Evolutionary conservation across 1,284 basidiomycete species (phyloP), one percentile per base, ranked within the genome.

Genomic region (Ceraceosorus guamensis): DNA sequence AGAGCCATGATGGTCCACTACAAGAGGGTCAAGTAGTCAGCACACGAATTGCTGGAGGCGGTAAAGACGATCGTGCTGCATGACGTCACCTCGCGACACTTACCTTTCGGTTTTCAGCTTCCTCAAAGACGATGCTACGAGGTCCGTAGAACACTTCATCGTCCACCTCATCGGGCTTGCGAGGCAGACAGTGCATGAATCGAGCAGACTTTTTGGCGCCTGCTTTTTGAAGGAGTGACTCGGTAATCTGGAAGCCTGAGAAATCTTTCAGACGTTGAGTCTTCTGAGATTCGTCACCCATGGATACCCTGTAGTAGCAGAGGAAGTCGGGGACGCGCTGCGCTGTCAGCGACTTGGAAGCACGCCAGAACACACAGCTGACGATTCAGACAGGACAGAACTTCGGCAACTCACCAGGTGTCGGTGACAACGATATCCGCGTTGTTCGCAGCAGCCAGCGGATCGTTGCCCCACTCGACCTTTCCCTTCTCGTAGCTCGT

Each of bases 231-330:
- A 74, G 73, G 48, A 79, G 62, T 7, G 71, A 72, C 57, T 97
- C 91, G 0, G 93, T 97, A 48, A 98, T 85, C 75, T 97, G 95
- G 79, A 91, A 98, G 2, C 93, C 93, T 7, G 82, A 67, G 78
- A 98, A 98, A 60, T 91, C 91, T 54, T 84, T 80, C 49, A 96
- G 78, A 35, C 93, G 85, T 69, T 90, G 85, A n/a, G 81, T 87
- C 69, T 92, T 91, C 77, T 96, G 90, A 1, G 85, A 87, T 78
- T 98, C 95, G 78, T 96, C 91, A 32, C 93, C 95, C 93, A 98
- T 98, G 4, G 90, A 93, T 69, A 98, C 91, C 88, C 90, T 68
- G 18, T 7, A n/a, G 54, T 24, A 8, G 53, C 34, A 31, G 14
- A 24, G 2, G 50, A 2, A 6, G 8, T 3, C 44, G 49, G 46